A percentile compares a stretch with the other conserved stretches of the same genome.
phyloP scores from a whole-genome alignment of 805 yeast genomes.

The Saturnispora quitensis region DNA sequence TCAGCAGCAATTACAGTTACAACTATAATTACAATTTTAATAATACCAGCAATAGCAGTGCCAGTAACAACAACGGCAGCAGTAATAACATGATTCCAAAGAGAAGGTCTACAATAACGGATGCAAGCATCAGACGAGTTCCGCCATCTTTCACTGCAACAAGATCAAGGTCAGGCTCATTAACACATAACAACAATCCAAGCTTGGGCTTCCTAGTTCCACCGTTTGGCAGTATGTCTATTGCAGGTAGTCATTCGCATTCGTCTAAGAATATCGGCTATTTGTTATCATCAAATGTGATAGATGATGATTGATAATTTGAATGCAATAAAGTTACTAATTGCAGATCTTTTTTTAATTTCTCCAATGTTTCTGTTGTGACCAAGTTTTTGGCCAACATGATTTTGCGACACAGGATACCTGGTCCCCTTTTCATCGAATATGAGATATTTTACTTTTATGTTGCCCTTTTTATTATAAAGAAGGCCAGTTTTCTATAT shows the following conservation, averaged over 20 bases:
- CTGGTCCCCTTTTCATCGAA: neutral
- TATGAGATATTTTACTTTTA: neutral
- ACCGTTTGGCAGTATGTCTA: slow-evolving; percentile 1
- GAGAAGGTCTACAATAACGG: slow-evolving; percentile 21
- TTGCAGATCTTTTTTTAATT: neutral
- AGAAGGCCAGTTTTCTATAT: neutral
- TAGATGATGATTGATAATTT: neutral
- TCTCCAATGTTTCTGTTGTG: neutral
- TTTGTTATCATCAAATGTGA: neutral
- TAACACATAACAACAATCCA: neutral
- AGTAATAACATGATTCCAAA: slow-evolving; percentile 8
- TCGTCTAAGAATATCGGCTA: neutral
- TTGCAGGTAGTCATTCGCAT: neutral
- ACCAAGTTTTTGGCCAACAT: neutral
- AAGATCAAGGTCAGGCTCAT: slow-evolving; percentile 8
- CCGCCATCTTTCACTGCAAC: slow-evolving; percentile 7
- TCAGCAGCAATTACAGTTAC: neutral
- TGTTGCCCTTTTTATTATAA: neutral
- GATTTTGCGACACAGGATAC: neutral
- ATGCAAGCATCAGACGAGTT: slow-evolving; percentile 19
- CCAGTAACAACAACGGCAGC: neutral
- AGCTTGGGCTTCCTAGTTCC: slow-evolving; percentile 2
- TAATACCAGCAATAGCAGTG: neutral
- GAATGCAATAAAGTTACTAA: neutral
- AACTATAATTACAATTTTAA: neutral